These are phyloP conservation scores for Mycena vitilis DNA, from an alignment of 768 basidiomycete species.

Conservation along the genomic window DNA sequence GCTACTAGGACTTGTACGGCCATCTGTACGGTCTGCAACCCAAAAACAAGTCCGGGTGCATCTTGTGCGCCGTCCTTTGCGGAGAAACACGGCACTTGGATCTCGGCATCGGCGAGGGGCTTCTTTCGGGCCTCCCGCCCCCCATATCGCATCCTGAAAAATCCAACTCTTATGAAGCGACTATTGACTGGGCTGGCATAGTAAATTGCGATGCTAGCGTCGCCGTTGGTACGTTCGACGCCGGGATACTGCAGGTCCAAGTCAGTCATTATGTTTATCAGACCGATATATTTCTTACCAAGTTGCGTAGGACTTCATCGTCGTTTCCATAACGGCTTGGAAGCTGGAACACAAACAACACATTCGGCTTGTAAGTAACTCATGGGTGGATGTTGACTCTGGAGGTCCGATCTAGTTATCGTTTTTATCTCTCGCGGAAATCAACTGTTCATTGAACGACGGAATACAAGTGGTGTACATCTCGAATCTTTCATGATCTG, in stretches of 20 bases:
- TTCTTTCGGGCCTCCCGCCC: conserved; percentile 19
- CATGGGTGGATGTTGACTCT: conserved; percentile 23
- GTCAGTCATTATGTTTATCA: conserved; percentile 3
- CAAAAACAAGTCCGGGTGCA: conserved; percentile 14
- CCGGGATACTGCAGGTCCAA: conserved; percentile 11
- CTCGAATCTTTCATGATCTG: not conserved
- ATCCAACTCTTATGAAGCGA: not conserved
- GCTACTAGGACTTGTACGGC: conserved; percentile 44
- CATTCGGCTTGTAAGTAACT: conserved; percentile 25
- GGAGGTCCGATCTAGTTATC: conserved; percentile 13
- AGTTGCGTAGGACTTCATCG: conserved; percentile 26
- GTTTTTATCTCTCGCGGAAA: not conserved
- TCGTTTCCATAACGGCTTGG: conserved; percentile 30
- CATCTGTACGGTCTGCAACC: not conserved
- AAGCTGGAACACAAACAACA: conserved; percentile 16
- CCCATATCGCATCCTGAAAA: conserved; percentile 15
- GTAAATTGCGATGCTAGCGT: conserved; percentile 10
- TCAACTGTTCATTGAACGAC: not conserved
- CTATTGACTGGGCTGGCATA: conserved; percentile 25
- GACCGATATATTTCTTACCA: not conserved
- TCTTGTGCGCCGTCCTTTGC: conserved; percentile 18
- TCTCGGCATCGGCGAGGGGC: conserved; percentile 19
- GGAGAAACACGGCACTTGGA: conserved; percentile 8
- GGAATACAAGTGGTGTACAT: conserved; percentile 13
- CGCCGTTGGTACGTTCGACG: conserved; percentile 19